Base-by-base conservation (phyloP, 2,329 filamentous ascomycete genomes). In the Ceratocystiopsis minuta region DNA sequence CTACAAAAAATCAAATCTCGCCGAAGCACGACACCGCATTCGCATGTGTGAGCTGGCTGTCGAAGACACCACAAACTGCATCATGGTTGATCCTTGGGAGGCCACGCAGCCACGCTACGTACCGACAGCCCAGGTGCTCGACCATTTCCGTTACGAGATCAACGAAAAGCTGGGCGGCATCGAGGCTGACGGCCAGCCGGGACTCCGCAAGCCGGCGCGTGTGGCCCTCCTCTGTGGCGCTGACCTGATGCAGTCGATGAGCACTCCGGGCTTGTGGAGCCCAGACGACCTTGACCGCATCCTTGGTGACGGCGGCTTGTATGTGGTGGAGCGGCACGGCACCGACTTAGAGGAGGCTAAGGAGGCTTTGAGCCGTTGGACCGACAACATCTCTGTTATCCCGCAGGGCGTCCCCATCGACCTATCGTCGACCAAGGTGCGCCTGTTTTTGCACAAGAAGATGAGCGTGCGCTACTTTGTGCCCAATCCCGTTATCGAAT, bases 71-170 rank as follows among this genome's bases (percentile, higher is more conserved):
- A 78, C 81, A 40, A 78, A 78, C 51, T 86, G 81, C 78, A 66
- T 92, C 46, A 85, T 85, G 75, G 82, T 90, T 37, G 85, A 93
- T 56, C 76, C 81, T 0, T 51, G 49, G 49, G 49, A 51, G 32
- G 49, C 49, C 14, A 44, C 17, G 3, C 49, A 92, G 61, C 73
- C 78, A 53, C 70, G 81, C 50, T 96, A 94, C 56, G 78, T 85
- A 47, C 85, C 86, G 15, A 96, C 88, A 1, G 88, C 87, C 34
- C 73, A 80, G 51, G 87, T 94, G 35, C 67, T 95, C 39, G 85
- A 93, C 54, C 88, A 95, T 60, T 90, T 95, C 52, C 78, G 92
- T 50, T 64, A 88, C 55, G 85, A 95, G 57, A 83, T 95, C 56
- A 94, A 95, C 56, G 70, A 73, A 18, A 72, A 84, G 37, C 65